Conservation (phyloP, 768 basidiomycete species). For the Trametes elegans region DNA sequence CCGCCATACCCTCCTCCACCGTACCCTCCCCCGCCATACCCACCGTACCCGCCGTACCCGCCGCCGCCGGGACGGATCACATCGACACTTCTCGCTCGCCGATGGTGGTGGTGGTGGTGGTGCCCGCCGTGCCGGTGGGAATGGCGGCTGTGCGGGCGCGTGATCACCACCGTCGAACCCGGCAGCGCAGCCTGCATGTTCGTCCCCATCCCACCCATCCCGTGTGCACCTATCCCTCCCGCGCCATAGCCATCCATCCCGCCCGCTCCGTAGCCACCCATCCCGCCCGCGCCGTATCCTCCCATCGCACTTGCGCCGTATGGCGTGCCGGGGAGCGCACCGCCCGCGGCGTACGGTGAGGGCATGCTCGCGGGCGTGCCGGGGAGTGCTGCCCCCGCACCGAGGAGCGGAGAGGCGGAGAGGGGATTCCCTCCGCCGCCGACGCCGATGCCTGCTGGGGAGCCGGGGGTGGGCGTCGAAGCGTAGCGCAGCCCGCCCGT, state of each 20-base stretch:
- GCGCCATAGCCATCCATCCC: no score
- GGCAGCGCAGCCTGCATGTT: background rate
- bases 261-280: background rate
- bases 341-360: background rate
- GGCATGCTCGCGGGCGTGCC: background rate
- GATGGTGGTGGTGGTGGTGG: background rate
- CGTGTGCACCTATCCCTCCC: no score
- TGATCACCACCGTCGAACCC: background rate
- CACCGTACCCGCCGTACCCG: slow-evolving; percentile 1
- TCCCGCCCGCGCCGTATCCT: background rate
- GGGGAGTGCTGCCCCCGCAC: background rate
- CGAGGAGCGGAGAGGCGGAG: background rate
- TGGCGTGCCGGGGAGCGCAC: background rate
- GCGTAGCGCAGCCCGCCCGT: background rate
- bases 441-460: background rate
- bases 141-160: background rate
- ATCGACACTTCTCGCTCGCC: background rate
- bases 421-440: background rate
- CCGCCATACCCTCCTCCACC: background rate
- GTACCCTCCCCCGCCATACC: background rate
- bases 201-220: no score
- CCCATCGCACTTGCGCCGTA: background rate
- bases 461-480: background rate
- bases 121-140: slow-evolving; percentile 3
- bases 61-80: background rate